These are phyloP conservation scores for Syncephalis fuscata DNA, from an alignment of 371 early-diverging fungal species.

Conservation along the genomic window DNA sequence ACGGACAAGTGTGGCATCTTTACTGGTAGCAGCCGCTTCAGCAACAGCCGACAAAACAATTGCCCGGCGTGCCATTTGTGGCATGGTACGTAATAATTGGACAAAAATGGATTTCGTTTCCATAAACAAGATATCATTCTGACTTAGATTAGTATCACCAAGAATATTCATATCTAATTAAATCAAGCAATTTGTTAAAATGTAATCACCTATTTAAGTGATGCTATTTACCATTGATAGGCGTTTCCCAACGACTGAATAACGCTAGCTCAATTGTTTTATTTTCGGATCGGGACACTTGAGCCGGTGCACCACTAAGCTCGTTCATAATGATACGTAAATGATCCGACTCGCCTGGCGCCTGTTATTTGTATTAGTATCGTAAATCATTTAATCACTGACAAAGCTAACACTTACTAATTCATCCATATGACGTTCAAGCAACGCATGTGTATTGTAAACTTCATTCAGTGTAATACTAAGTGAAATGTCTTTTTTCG, in stretches of 20 bases:
- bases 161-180: slow-evolving; percentile 20
- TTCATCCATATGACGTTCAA: slow-evolving; percentile 63
- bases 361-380: slow-evolving; percentile 10
- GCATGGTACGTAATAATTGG: slow-evolving; percentile 73
- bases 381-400: not conserved
- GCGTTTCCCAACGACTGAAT: slow-evolving; percentile 85
- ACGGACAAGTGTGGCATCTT: slow-evolving; percentile 68
- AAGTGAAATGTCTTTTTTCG: slow-evolving; percentile 75
- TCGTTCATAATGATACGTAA: slow-evolving; percentile 60
- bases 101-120: slow-evolving; percentile 88
- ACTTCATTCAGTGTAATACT: slow-evolving; percentile 87
- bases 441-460: slow-evolving; percentile 71
- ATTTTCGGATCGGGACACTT: slow-evolving; percentile 74
- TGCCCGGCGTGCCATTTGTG: slow-evolving; percentile 28
- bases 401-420: slow-evolving; percentile 19
- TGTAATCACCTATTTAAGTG: not conserved
- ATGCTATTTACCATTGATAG: slow-evolving; percentile 53
- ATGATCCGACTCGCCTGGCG: slow-evolving; percentile 65
- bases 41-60: slow-evolving; percentile 51
- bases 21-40: slow-evolving; percentile 70
- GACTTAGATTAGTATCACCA: slow-evolving; percentile 64
- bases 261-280: slow-evolving; percentile 64
- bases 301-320: slow-evolving; percentile 55
- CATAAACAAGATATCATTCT: slow-evolving; percentile 86
- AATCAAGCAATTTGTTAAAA: not conserved